Evolutionary conservation across 371 early-diverging fungal species (phyloP).

Genomic region (Mucor lusitanicus): DNA sequence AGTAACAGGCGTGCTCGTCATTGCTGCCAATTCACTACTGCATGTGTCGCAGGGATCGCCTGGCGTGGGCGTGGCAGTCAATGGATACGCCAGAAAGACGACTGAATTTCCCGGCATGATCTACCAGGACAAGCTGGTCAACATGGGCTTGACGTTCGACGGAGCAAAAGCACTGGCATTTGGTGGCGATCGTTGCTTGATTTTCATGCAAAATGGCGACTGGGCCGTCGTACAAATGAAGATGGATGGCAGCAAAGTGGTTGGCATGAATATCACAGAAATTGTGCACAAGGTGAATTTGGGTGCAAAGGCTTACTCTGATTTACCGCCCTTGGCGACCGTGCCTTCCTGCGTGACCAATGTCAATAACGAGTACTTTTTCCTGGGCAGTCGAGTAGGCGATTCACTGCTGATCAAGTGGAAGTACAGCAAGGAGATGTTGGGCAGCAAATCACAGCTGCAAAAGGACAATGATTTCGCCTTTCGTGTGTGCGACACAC

Average conservation of each 20-base stretch:
- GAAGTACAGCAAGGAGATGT: slow-evolving; percentile 20
- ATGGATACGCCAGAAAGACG: slow-evolving; percentile 57
- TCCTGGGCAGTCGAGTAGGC: slow-evolving; percentile 80
- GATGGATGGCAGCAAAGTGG: slow-evolving; percentile 65
- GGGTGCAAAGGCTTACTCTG: neutral
- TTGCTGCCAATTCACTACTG: slow-evolving; percentile 79
- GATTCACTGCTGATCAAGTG: slow-evolving; percentile 82
- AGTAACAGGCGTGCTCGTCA: slow-evolving; percentile 84
- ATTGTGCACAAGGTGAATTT: slow-evolving; percentile 18
- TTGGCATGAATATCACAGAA: slow-evolving; percentile 43
- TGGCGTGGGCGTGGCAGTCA: slow-evolving; percentile 77
- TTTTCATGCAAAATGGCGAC: slow-evolving; percentile 70
- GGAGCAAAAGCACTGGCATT: slow-evolving; percentile 57
- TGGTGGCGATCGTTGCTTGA: slow-evolving; percentile 53
- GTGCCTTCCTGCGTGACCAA: slow-evolving; percentile 64
- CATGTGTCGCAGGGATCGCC: slow-evolving; percentile 86
- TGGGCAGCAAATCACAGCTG: slow-evolving; percentile 10
- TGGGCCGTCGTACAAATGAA: slow-evolving; percentile 70
- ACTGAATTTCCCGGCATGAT: slow-evolving; percentile 58
- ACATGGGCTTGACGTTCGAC: slow-evolving; percentile 51
- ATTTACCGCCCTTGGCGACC: slow-evolving; percentile 18
- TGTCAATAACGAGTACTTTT: slow-evolving; percentile 67
- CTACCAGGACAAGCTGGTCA: slow-evolving; percentile 32
- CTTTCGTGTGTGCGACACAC: slow-evolving; percentile 75
- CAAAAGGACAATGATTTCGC: slow-evolving; percentile 34